Conservation (phyloP, 2,329 filamentous ascomycete genomes). For the Mollisiaceae sp. region DNA sequence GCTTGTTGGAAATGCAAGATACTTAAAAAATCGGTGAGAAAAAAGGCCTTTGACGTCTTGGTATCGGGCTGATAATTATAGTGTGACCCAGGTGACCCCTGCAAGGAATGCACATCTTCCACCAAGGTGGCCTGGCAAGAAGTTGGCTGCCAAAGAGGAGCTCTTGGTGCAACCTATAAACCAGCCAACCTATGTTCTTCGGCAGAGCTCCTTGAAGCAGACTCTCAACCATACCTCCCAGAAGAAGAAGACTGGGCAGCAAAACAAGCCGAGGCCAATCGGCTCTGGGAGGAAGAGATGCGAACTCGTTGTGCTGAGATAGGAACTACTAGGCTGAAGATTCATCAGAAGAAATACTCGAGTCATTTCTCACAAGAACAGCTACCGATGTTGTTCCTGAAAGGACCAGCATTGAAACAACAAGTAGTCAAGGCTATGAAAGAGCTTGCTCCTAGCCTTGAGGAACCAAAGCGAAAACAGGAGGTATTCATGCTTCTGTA, state of each 20-base stretch:
- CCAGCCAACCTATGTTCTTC: slow-evolving; percentile 13
- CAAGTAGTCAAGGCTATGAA: slow-evolving; percentile 17
- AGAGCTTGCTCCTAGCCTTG: slow-evolving; percentile 13
- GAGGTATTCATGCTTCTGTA: slow-evolving; percentile 17
- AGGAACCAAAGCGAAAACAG: slow-evolving; percentile 16
- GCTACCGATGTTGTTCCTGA: slow-evolving; percentile 14
- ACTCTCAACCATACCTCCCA: not conserved
- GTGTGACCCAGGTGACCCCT: slow-evolving; percentile 12
- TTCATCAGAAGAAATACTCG: slow-evolving; percentile 10
- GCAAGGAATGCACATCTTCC: slow-evolving; percentile 16
- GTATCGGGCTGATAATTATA: slow-evolving; percentile 13
- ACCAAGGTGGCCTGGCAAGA: slow-evolving; percentile 15
- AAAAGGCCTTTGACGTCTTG: not conserved
- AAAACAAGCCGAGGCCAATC: slow-evolving; percentile 18
- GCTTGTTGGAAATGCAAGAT: slow-evolving; percentile 19
- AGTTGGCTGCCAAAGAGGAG: slow-evolving; percentile 19
- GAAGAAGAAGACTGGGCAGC: slow-evolving; percentile 15
- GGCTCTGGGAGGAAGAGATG: slow-evolving; percentile 16
- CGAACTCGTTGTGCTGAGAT: slow-evolving; percentile 15
- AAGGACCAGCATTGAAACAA: slow-evolving; percentile 10
- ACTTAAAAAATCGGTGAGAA: slow-evolving; percentile 15
- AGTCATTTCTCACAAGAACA: slow-evolving; percentile 12
- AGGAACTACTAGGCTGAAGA: slow-evolving; percentile 12
- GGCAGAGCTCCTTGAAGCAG: slow-evolving; percentile 8
- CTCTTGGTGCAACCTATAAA: slow-evolving; percentile 14